phyloP scores from a whole-genome alignment of 2,329 filamentous ascomycete genomes.

The Lachnellula occidentalis region DNA sequence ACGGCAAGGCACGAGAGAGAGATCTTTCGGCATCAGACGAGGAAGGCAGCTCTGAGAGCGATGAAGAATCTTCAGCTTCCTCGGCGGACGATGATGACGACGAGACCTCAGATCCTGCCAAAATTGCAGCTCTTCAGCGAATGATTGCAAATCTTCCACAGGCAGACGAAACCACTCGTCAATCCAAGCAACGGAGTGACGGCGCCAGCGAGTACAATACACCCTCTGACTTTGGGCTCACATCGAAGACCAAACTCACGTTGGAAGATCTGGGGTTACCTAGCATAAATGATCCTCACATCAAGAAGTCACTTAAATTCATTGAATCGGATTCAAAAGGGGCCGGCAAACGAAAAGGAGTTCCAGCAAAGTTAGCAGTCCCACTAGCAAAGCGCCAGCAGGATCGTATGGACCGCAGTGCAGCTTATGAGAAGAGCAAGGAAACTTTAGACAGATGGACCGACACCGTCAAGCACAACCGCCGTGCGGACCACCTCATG shows the following conservation, averaged over 20 bases:
- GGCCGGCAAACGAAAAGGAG: constrained; percentile 45
- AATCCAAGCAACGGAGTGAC: constrained; percentile 30
- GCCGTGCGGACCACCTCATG: constrained; percentile 80
- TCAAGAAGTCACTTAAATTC: constrained; percentile 75
- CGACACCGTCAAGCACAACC: constrained; percentile 91
- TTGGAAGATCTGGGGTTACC: constrained; percentile 69
- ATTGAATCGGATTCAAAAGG: constrained; percentile 58
- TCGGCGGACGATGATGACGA: constrained; percentile 39
- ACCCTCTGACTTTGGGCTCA: constrained; percentile 54
- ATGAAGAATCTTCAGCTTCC: constrained; percentile 48
- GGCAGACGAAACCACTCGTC: constrained; percentile 24
- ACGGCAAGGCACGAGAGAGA: constrained; percentile 36
- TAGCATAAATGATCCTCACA: constrained; percentile 64
- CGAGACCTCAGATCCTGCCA: constrained; percentile 38
- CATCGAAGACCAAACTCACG: constrained; percentile 45
- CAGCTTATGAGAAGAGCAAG: constrained; percentile 85
- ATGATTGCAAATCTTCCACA: constrained; percentile 61
- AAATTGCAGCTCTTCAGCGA: constrained; percentile 59
- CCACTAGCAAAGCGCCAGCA: constrained; percentile 83
- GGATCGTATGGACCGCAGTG: constrained; percentile 73
- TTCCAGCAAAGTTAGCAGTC: constrained; percentile 68
- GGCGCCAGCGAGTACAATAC: constrained; percentile 55
- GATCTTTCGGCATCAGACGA: constrained; percentile 39
- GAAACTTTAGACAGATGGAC: constrained; percentile 87
- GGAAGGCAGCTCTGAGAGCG: constrained; percentile 44